Evolutionary conservation across 1,284 basidiomycete genomes (phyloP), one percentile per base, ranked within the genome.

Genomic region (Austroboletus rostrupii): DNA sequence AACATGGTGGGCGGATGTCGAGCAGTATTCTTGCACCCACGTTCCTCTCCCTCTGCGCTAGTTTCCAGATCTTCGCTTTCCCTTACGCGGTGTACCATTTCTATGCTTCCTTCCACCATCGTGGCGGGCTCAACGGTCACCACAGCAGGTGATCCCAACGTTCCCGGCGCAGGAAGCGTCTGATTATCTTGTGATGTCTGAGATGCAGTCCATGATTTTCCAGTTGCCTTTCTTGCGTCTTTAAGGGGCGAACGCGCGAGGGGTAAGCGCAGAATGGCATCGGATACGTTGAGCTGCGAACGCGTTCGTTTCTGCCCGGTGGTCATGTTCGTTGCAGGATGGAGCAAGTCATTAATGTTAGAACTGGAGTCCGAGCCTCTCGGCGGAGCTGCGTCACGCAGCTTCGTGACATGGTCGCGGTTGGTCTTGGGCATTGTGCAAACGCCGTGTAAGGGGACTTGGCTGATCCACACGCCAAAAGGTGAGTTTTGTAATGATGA

Each of bases 181-280:
- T 41, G 52, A 45, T 42, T 35, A 6, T 28, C 11, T 16, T 28
- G 53, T 13, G 17, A 13, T 23, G 13, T 12, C 12, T 46, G 28
- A 3, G 46, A 45, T n/a, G 14, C 31, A 28, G 23, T 43, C 21
- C n/a, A 35, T n/a, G 43, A 35, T 14, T 47, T 49, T 40, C 21
- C 33, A 13, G 63, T 56, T 16, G 70, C 70, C 38, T 54, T 72
- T 43, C 73, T 71, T 41, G 79, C 79, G 55, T 71, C 67, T 61
- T 80, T 80, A 63, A 81, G 66, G 3, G 79, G 78, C 29, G 78
- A 80, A 36, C 68, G 66, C 36, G 72, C 54, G 40, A 67, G 68
- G 32, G 74, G 64, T 40, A 78, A 58, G 41, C 68, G 69, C 31
- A 78, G 62, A 19, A 75, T 62, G 16, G 69, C 60, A 59, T 79